Conservation (phyloP, 495 filamentous ascomycete genomes). For the Hypoxylon crocopeplum region DNA sequence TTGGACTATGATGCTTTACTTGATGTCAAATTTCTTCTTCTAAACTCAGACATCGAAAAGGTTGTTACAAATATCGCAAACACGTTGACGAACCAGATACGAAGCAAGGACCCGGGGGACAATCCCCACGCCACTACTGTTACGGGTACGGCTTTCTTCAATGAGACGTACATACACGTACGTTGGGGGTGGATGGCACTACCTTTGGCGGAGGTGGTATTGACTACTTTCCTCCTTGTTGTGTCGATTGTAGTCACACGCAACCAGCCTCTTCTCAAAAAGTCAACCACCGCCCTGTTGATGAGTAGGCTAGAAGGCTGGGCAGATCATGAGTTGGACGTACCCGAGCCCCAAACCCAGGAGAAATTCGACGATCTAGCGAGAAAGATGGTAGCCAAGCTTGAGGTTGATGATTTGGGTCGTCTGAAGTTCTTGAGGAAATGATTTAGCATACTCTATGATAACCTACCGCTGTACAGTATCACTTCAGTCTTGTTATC, state of each 20-base stretch:
- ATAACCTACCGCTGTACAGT: too few species aligned
- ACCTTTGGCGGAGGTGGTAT: conserved; percentile 13
- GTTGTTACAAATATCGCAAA: conserved; percentile 8
- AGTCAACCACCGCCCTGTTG: conserved; percentile 12
- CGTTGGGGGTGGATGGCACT: conserved; percentile 19
- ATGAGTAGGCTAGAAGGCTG: conserved; percentile 16
- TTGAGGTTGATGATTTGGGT: conserved; percentile 61
- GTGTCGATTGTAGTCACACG: conserved; percentile 8
- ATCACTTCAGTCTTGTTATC: too few species aligned
- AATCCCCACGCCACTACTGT: conserved; percentile 16
- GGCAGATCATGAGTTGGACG: conserved; percentile 19
- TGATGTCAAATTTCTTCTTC: conserved; percentile 4
- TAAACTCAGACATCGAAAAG: conserved; percentile 1
- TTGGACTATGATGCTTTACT: too few species aligned
- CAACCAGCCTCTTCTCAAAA: conserved; percentile 22
- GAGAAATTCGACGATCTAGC: conserved; percentile 16
- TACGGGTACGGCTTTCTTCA: conserved; percentile 7
- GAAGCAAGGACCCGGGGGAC: conserved; percentile 16
- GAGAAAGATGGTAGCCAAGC: conserved; percentile 10
- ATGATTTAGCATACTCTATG: too few species aligned
- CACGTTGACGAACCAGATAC: conserved; percentile 17
- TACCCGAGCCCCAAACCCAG: conserved; percentile 9
- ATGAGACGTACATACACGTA: conserved; percentile 27
- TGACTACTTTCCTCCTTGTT: conserved; percentile 7
- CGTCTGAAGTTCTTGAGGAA: not conserved